Base-by-base conservation (phyloP, 2,329 filamentous ascomycete species). In the Fusarium sp. region DNA sequence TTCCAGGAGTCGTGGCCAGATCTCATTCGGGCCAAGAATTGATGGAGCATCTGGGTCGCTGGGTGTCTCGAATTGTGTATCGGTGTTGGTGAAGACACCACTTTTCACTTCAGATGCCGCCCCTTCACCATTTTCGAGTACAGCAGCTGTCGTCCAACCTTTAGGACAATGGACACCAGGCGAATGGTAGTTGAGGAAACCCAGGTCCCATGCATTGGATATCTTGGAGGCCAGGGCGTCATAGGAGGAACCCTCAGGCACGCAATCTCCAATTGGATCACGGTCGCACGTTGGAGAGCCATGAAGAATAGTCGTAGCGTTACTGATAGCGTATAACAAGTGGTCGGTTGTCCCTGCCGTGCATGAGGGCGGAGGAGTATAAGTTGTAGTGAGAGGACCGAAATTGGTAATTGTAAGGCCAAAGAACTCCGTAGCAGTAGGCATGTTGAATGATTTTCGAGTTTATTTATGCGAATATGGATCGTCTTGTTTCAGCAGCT, bases 361-460 rank as follows among this genome's bases (percentile, higher is more conserved):
- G 49, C 77, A 79, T 16, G 72, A 65, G 0, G 71, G 41, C 0
- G 75, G 73, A 14, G 74, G 65, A 2, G 75, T 75, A 54, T 73
- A 78, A n/a, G 69, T 74, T 3, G 77, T 76, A 28, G 76, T 78
- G 14, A 79, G 56, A 5, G 75, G 77, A 8, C 77, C 75, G 23
- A 78, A 23, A 52, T 79, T 79, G 55, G 70, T 74, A 55, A 77
- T 54, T 18, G 65, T 52, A 4, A 55, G 51, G 2, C 70, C 72
- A 37, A 72, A 74, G 42, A 61, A 67, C 25, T 71, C 48, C 10
- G 73, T 77, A 3, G 58, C 49, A 10, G 71, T 65, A 3, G 76
- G 74, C 76, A 78, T 78, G 1, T 28, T 72, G 62, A 11, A 8
- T 6, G 12, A 23, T 12, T 1, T 5, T 37, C 0, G 34, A 37